phyloP scores from a whole-genome alignment of 129 eudicot genomes.

The Lactuca sativa region DNA sequence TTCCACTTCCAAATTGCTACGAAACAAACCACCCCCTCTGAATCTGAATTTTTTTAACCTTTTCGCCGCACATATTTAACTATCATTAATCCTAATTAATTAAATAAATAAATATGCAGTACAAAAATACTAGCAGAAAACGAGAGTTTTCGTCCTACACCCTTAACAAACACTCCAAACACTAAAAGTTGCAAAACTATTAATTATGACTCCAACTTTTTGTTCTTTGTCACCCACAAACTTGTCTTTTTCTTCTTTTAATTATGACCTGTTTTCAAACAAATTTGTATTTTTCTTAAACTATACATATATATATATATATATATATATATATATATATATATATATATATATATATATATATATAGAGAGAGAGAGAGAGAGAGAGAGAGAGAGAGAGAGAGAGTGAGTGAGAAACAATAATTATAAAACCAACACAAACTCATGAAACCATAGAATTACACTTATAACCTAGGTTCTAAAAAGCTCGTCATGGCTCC shows the following conservation, averaged over 20 bases:
- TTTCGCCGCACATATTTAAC: slow-evolving; percentile 46
- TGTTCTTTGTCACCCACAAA: slow-evolving; percentile 27
- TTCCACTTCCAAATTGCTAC: slow-evolving; percentile 73
- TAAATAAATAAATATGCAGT: neutral
- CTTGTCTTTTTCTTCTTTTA: slow-evolving; percentile 23
- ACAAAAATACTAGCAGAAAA: slow-evolving; percentile 35
- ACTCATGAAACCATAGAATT: too few species aligned
- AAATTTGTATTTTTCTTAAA: neutral
- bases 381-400: too few species aligned
- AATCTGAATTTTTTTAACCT: slow-evolving; percentile 42
- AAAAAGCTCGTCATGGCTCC: too few species aligned
- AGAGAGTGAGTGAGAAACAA: too few species aligned
- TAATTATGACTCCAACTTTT: slow-evolving; percentile 29
- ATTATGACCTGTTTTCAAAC: neutral
- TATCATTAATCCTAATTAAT: slow-evolving; percentile 5
- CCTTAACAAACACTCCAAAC: slow-evolving; percentile 36
- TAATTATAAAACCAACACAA: too few species aligned
- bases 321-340: too few species aligned
- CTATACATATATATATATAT: too few species aligned
- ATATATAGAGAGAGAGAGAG: too few species aligned
- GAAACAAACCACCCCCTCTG: slow-evolving; percentile 44
- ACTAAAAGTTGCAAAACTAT: slow-evolving; percentile 35
- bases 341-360: too few species aligned
- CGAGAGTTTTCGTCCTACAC: slow-evolving; percentile 29
- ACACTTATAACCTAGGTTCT: too few species aligned